These are phyloP conservation scores for Letharia lupina DNA, from an alignment of 495 filamentous ascomycete genomes.

Conservation along the genomic window DNA sequence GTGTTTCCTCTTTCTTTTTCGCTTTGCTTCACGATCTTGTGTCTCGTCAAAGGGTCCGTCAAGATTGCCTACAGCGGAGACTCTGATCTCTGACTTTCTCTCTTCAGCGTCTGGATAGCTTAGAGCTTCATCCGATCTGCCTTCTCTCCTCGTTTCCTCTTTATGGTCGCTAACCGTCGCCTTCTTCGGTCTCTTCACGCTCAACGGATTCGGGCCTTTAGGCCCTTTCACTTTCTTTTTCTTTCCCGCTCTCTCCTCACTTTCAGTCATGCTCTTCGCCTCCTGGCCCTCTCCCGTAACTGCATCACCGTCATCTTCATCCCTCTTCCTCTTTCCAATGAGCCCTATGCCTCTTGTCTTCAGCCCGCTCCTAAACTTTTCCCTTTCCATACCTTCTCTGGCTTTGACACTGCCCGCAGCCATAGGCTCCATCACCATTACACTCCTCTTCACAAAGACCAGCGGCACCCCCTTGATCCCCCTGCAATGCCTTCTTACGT, in stretches of 20 bases:
- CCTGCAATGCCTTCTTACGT: slow-evolving; percentile 46
- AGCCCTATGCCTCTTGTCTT: slow-evolving; percentile 34
- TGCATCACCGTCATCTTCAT: slow-evolving; percentile 20
- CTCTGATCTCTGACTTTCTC: slow-evolving; percentile 1
- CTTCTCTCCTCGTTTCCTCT: slow-evolving; percentile 17
- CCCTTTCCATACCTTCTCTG: slow-evolving; percentile 58
- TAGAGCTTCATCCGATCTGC: slow-evolving; percentile 11
- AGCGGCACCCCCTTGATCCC: slow-evolving; percentile 66
- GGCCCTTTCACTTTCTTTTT: slow-evolving; percentile 62
- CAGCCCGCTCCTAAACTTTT: slow-evolving; percentile 67
- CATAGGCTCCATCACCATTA: slow-evolving; percentile 91
- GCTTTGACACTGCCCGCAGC: slow-evolving; percentile 51
- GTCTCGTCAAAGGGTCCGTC: slow-evolving; percentile 26
- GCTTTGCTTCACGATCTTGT: slow-evolving; percentile 27
- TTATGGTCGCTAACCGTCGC: slow-evolving; percentile 1
- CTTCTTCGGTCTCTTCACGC: slow-evolving; percentile 77
- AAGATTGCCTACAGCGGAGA: not conserved
- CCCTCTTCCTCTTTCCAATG: slow-evolving; percentile 40
- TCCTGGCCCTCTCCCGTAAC: slow-evolving; percentile 23
- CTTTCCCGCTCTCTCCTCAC: slow-evolving; percentile 29
- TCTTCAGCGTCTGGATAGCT: slow-evolving; percentile 23
- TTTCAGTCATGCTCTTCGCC: slow-evolving; percentile 27
- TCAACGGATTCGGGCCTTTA: slow-evolving; percentile 84
- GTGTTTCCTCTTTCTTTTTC: slow-evolving; percentile 45
- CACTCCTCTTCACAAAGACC: slow-evolving; percentile 73